Base-by-base conservation (phyloP, 2,329 filamentous ascomycete species). In the Alternaria postmessia region DNA sequence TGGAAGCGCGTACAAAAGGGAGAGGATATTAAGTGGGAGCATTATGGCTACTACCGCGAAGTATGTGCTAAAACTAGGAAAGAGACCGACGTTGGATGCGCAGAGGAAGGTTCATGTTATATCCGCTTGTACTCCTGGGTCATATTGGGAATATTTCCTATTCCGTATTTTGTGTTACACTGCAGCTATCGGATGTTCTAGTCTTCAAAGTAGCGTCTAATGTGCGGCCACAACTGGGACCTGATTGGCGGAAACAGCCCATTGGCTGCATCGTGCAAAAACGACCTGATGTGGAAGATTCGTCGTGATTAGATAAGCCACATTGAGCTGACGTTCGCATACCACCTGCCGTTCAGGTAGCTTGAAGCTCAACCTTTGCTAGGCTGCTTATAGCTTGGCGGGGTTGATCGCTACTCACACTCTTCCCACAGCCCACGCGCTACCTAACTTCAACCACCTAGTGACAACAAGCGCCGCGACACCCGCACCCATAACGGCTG, bases 401-500 rank as follows among this genome's bases (percentile, higher is more conserved):
- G 32, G n/a, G 36, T 9, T 18, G n/a, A 9, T n/a, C 34, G n/a
- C 34, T n/a, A 38, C 32, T 53, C 26, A 53, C n/a, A 44, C 51
- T 24, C 14, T 53, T 22, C 60, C 62, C 14, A 53, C 12, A 9
- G 57, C 39, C 18, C 44, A 61, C 11, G 57, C 28, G 7, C 59
- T 59, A 16, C 62, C 63, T 2, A 65, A 59, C 46, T 65, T 68
- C 51, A 68, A 44, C 65, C 65, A 62, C 39, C 65, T 56, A 2
- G 63, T 68, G 5, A 38, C 54, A 12, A 68, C 51, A 26, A 70
- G 57, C 18, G 62, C 63, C 20, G 58, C 36, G 9, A 57, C 41
- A 4, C 71, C 68, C 4, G 22, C 61, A n/a, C 54, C 58, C 63
- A 69, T 57, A n/a, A 68, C 47, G 2, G 77, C 80, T 2, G 78